These are phyloP conservation scores for Trichocomaceae sp. DNA, from an alignment of 2,329 filamentous ascomycete species.

Conservation along the genomic window DNA sequence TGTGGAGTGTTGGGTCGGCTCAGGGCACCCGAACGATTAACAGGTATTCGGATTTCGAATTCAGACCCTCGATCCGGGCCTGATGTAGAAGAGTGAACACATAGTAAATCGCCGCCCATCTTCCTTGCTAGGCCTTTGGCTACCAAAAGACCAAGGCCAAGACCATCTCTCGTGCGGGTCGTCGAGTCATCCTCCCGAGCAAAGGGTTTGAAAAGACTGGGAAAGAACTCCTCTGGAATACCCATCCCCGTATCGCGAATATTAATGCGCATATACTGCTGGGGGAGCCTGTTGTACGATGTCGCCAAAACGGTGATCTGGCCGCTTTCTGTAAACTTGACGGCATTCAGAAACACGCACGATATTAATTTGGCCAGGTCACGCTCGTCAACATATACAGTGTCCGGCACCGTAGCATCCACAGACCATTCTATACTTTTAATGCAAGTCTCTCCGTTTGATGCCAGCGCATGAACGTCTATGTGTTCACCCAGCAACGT, in stretches of 20 bases:
- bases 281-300: conserved; percentile 42
- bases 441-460: conserved; percentile 38
- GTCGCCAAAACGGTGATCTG: conserved; percentile 51
- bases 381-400: conserved; percentile 51
- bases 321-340: conserved; percentile 64
- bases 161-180: conserved; percentile 60
- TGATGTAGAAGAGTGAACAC: conserved; percentile 56
- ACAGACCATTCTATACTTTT: conserved; percentile 45
- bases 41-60: conserved; percentile 61
- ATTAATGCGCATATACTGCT: conserved; percentile 54
- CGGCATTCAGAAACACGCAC: conserved; percentile 59
- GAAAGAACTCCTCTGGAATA: conserved; percentile 60
- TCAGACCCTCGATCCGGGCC: conserved; percentile 58
- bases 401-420: conserved; percentile 41
- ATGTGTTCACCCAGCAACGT: conserved; percentile 42
- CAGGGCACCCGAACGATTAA: conserved; percentile 41
- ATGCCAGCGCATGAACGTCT: conserved; percentile 38
- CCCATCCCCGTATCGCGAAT: conserved; percentile 62
- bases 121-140: conserved; percentile 64
- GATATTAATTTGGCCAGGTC: conserved; percentile 59
- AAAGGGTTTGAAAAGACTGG: conserved; percentile 63
- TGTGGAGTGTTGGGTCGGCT: conserved; percentile 46
- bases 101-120: conserved; percentile 61
- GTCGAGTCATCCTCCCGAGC: conserved; percentile 62
- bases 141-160: conserved; percentile 64